phyloP scores from a whole-genome alignment of 345 rosid genomes.

The Melastoma malabathricum region DNA sequence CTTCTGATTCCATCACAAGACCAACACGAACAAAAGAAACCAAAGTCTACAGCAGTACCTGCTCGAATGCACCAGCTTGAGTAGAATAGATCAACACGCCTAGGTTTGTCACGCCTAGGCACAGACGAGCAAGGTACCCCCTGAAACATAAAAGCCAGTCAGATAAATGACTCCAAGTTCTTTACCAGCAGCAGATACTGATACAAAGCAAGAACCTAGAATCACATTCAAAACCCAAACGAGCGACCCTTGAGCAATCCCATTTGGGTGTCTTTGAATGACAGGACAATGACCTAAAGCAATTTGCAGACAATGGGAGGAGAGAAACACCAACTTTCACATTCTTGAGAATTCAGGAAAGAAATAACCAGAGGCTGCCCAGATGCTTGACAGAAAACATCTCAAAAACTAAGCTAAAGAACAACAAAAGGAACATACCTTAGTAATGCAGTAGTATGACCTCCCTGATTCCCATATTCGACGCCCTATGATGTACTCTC shows the following conservation, averaged over 20 bases:
- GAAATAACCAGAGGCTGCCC: no score
- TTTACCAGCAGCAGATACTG: no score
- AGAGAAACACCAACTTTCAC: no score
- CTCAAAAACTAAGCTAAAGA: not conserved
- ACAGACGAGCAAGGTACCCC: slow-evolving; percentile 64
- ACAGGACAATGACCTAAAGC: no score
- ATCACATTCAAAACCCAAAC: no score
- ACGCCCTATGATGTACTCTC: slow-evolving; percentile 86
- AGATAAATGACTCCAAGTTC: no score
- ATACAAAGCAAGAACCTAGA: no score
- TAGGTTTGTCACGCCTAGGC: slow-evolving; percentile 63
- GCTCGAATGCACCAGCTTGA: slow-evolving; percentile 95
- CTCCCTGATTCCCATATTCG: slow-evolving; percentile 90
- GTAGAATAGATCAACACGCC: slow-evolving; percentile 83
- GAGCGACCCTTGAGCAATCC: no score
- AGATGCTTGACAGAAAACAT: no score
- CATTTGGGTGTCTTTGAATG: no score
- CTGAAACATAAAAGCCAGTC: slow-evolving; percentile 21
- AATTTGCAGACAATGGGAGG: no score
- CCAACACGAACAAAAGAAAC: not conserved
- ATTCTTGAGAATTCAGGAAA: no score
- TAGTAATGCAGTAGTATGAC: slow-evolving; percentile 67
- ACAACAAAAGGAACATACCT: slow-evolving; percentile 30
- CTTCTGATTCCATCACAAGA: not conserved
- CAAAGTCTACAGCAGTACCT: slow-evolving; percentile 28